phyloP scores from a whole-genome alignment of 139 green algal species.

The Tetradesmus obliquus region DNA sequence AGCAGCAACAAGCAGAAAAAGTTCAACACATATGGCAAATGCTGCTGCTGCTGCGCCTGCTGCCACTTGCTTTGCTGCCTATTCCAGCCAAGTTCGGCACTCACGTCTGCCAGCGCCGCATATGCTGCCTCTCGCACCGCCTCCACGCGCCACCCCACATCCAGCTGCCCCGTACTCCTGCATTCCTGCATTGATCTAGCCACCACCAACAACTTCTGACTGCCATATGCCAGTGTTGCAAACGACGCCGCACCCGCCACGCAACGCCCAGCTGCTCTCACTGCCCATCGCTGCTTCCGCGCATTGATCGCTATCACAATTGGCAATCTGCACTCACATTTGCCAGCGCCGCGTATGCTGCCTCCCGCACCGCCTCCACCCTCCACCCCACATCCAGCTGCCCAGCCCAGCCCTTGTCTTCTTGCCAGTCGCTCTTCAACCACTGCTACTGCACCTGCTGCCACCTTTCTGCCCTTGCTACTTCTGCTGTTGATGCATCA shows the following conservation, averaged over 20 bases:
- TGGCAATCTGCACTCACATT: constrained; percentile 41
- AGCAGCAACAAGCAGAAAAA: too few relatives aligned
- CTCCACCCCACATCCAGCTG: constrained; percentile 78
- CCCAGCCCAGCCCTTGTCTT: constrained; percentile 68
- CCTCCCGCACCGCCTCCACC: constrained; percentile 70
- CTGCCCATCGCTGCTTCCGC: too few relatives aligned
- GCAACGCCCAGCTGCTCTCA: too few relatives aligned
- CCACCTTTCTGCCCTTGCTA: too few relatives aligned
- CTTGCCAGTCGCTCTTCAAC: constrained; percentile 54
- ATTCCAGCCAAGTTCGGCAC: not conserved
- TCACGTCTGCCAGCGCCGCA: constrained; percentile 62
- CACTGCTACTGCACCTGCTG: not conserved
- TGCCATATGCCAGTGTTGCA: too few relatives aligned
- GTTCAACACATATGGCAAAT: too few relatives aligned
- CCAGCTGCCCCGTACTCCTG: constrained; percentile 46
- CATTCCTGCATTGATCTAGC: too few relatives aligned
- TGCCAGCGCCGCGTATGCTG: constrained; percentile 72
- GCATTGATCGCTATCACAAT: too few relatives aligned
- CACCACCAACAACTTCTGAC: too few relatives aligned
- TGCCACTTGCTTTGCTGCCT: too few relatives aligned
- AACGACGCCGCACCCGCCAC: too few relatives aligned
- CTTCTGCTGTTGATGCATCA: too few relatives aligned
- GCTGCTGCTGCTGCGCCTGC: not conserved
- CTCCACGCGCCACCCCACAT: constrained; percentile 75
- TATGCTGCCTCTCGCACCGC: constrained; percentile 76